These are phyloP conservation scores for Cytospora leucostoma DNA, from an alignment of 2,329 filamentous ascomycete species.

Conservation along the genomic window DNA sequence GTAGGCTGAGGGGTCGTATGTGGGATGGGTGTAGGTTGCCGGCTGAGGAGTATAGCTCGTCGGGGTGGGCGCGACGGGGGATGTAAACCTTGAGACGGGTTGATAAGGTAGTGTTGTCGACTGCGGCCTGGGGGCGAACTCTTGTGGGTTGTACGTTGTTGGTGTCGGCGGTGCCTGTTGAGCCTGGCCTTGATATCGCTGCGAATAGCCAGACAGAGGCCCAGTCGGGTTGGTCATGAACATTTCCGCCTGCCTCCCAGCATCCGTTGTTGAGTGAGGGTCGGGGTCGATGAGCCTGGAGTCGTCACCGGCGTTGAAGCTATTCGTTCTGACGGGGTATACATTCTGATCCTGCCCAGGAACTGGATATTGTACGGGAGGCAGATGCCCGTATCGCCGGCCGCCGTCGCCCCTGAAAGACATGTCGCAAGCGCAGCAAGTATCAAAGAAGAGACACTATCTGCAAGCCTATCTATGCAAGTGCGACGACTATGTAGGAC, in stretches of 20 bases:
- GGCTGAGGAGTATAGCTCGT: constrained; percentile 43
- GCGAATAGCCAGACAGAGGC: constrained; percentile 54
- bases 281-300: constrained; percentile 51
- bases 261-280: constrained; percentile 29
- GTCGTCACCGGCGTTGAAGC: constrained; percentile 79
- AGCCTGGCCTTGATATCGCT: constrained; percentile 50
- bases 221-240: constrained; percentile 58
- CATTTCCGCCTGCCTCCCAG: constrained; percentile 57
- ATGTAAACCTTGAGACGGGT: constrained; percentile 44
- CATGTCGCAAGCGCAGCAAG: constrained; percentile 45
- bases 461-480: constrained; percentile 1
- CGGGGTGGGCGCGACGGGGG: constrained; percentile 31
- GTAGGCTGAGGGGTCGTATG: constrained; percentile 64
- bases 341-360: constrained; percentile 44
- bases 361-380: constrained; percentile 64
- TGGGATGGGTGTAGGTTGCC: constrained; percentile 51
- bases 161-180: constrained; percentile 48
- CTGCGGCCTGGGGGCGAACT: constrained; percentile 56
- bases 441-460: not conserved
- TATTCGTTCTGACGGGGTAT: constrained; percentile 58
- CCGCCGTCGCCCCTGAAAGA: constrained; percentile 65
- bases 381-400: constrained; percentile 66
- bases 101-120: constrained; percentile 55
- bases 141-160: constrained; percentile 70
- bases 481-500: not conserved